Base-by-base conservation (phyloP, 148 eudicot species). In the Talinum fruticosum region DNA sequence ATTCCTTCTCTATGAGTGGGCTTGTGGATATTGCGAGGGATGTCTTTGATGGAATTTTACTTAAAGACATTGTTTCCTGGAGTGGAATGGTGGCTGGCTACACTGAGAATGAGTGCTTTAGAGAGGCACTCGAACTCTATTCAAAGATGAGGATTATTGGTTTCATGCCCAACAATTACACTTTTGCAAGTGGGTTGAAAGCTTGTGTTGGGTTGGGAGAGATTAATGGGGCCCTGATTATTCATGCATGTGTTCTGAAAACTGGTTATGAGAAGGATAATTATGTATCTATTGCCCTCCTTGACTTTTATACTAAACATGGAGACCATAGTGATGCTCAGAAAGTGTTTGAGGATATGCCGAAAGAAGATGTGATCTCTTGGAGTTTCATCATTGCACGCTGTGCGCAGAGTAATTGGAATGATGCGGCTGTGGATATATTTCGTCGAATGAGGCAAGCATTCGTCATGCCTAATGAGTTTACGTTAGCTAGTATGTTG, bases 301-400 rank as follows among this genome's bases (percentile, higher is more conserved):
- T 94, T 80, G 96, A 92, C 57, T 80, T 94, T 86, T 94, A 92
- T 69, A 87, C 93, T 29, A 87, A 71, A 30, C 88, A 80, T 67
- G 96, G 96, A 28, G 85, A 80, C 80, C 80, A 89, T 79, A 75
- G 75, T 57, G 93, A 88, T 84, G 97, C 93, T 79, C 74, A 69
- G 66, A 72, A 53, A 18, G 90, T 88, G 6, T 94, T 94, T 78
- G 89, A 90, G 76, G 92, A 80, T 76, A 85, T 92, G 79, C 91
- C 93, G 0, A 85, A 83, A 54, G 82, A 82, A 75, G 89, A 88
- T 86, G 90, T 92, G 74, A 82, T 94, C 35, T 76, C 92, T 33
- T 94, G 97, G 97, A 94, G 96, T 81, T 90, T 92, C 82, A 86
- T 94, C 93, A 89, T 94, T 80, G 57, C 96, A 13, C 84, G 96